Evolutionary conservation across 2,329 filamentous ascomycete genomes (phyloP).

Genomic region (Penicillium sp.): DNA sequence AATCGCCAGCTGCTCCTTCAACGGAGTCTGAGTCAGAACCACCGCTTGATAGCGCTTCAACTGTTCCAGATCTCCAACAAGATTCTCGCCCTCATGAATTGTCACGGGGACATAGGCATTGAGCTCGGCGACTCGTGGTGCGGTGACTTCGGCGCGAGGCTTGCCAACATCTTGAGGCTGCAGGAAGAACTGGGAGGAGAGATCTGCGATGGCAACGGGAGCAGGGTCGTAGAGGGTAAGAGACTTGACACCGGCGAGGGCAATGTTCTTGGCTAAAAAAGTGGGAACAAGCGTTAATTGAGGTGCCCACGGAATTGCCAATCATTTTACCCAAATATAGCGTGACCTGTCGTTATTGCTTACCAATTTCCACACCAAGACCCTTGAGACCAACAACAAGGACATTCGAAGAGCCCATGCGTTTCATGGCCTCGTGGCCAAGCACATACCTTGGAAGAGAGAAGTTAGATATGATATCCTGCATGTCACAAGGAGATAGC

Average conservation of each 20-base stretch:
- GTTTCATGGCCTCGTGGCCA: constrained; percentile 90
- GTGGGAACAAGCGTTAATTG: background rate
- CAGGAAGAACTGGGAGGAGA: constrained; percentile 98
- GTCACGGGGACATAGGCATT: constrained; percentile 94
- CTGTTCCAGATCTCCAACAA: constrained; percentile 74
- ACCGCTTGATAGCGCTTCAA: constrained; percentile 92
- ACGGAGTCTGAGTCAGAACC: constrained; percentile 80
- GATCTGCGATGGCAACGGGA: constrained; percentile 79
- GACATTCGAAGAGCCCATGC: constrained; percentile 95
- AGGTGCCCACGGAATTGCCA: background rate
- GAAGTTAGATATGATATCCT: constrained; percentile 11
- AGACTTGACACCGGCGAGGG: constrained; percentile 96
- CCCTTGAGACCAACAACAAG: constrained; percentile 90
- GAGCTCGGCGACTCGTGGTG: constrained; percentile 86
- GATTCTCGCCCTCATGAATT: constrained; percentile 65
- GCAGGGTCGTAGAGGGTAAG: constrained; percentile 89
- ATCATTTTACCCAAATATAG: background rate
- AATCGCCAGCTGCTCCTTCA: constrained; percentile 78
- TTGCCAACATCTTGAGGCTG: constrained; percentile 86
- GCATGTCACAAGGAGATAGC: background rate
- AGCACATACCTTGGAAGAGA: constrained; percentile 59
- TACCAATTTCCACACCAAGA: constrained; percentile 86
- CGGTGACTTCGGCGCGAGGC: constrained; percentile 82
- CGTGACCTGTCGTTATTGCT: constrained; percentile 17
- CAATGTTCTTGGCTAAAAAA: constrained; percentile 85